A percentile compares a stretch with the other conserved stretches of the same genome.
phyloP scores from a whole-genome alignment of 768 basidiomycete species.

The Pleurotus citrinopileatus region DNA sequence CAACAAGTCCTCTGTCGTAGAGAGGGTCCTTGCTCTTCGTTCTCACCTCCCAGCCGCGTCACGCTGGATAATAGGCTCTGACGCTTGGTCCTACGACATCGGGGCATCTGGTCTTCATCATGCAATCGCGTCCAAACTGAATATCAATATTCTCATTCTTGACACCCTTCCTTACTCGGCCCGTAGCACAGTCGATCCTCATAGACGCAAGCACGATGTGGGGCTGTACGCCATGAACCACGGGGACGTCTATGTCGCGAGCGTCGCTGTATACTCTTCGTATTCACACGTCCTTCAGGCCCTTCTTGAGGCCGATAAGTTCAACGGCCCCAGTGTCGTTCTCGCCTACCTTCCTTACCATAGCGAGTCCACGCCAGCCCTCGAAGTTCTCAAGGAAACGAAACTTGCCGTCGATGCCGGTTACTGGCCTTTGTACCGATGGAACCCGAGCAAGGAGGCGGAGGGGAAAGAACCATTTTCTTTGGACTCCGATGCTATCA shows the following conservation, averaged over 20 bases:
- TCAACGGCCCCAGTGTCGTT: constrained; percentile 86
- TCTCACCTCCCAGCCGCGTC: constrained; percentile 66
- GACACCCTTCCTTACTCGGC: constrained; percentile 89
- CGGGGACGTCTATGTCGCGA: constrained; percentile 94
- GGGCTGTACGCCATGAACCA: constrained; percentile 99
- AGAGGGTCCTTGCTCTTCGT: constrained; percentile 56
- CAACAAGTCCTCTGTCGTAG: constrained; percentile 39
- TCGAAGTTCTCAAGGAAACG: constrained; percentile 95
- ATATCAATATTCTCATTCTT: constrained; percentile 94
- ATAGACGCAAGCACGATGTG: constrained; percentile 90
- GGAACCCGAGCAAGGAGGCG: constrained; percentile 86
- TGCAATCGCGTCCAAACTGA: constrained; percentile 83
- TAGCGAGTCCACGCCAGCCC: constrained; percentile 69
- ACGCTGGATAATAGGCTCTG: constrained; percentile 97
- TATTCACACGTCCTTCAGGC: constrained; percentile 94
- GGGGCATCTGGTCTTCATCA: constrained; percentile 96
- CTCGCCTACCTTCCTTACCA: constrained; percentile 93
- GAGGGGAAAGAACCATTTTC: constrained; percentile 81
- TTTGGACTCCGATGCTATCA: constrained; percentile 91
- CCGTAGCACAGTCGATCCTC: constrained; percentile 64
- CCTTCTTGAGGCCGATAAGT: constrained; percentile 86
- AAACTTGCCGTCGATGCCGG: constrained; percentile 95
- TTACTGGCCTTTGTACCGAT: constrained; percentile 98
- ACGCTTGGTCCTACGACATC: constrained; percentile 97
- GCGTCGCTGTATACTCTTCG: constrained; percentile 92